phyloP scores from a whole-genome alignment of 345 rosid genomes.

The Populus deltoides region DNA sequence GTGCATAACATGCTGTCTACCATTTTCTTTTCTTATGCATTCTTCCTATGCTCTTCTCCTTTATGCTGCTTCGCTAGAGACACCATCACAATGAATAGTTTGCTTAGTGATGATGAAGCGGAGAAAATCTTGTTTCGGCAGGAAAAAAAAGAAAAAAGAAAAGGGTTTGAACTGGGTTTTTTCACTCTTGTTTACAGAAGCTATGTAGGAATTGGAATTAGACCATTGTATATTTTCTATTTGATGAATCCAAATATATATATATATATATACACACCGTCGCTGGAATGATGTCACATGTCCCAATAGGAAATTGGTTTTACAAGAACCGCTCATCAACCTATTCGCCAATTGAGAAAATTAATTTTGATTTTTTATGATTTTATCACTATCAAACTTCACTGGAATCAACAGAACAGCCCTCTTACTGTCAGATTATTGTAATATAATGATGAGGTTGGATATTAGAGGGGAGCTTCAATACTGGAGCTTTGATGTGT shows the following conservation, averaged over 20 bases:
- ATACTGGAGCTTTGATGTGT: background rate
- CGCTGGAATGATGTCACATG: no score
- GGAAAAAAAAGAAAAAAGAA: background rate
- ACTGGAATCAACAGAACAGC: background rate
- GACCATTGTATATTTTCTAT: no score
- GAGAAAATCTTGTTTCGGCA: conserved; percentile 25
- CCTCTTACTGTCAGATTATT: background rate
- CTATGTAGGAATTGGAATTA: conserved; percentile 50
- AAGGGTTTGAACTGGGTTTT: conserved; percentile 34
- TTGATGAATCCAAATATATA: no score
- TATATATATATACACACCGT: no score
- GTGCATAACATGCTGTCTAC: background rate
- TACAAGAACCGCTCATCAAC: no score
- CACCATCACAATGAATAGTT: background rate
- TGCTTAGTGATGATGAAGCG: background rate
- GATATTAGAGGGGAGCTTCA: conserved; percentile 30
- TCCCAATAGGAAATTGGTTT: no score
- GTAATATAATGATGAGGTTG: conserved; percentile 28
- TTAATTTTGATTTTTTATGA: no score
- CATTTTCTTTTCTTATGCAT: no score
- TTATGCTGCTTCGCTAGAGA: conserved; percentile 11
- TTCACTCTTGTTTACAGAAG: conserved; percentile 38
- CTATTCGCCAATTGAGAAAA: no score
- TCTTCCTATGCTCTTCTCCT: background rate
- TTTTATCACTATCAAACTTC: conserved; percentile 32